phyloP scores from a whole-genome alignment of 2,329 filamentous ascomycete genomes.

The Colletotrichum spinosum region DNA sequence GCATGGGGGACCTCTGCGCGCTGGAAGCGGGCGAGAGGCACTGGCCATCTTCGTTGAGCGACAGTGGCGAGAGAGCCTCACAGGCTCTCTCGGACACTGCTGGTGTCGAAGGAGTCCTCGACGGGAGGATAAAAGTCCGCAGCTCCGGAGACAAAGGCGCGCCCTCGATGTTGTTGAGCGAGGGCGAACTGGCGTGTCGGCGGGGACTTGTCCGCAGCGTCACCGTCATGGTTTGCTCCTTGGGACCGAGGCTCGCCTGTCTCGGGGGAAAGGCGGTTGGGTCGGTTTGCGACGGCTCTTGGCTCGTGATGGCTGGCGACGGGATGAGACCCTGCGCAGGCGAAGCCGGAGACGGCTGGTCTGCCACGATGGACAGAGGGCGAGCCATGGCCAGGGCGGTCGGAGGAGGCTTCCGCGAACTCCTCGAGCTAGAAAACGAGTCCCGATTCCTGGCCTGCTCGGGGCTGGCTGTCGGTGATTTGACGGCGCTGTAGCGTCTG shows the following conservation, averaged over 20 bases:
- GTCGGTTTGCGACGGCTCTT: background rate
- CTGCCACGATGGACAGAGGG: slow-evolving; percentile 65
- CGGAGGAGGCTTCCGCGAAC: slow-evolving; percentile 54
- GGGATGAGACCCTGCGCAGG: slow-evolving; percentile 4
- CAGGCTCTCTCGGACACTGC: slow-evolving; percentile 36
- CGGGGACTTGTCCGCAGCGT: slow-evolving; percentile 41
- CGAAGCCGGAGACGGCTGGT: slow-evolving; percentile 60
- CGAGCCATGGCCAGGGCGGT: slow-evolving; percentile 60
- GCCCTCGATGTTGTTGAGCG: slow-evolving; percentile 44
- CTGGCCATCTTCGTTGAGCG: slow-evolving; percentile 46
- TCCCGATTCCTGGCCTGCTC: slow-evolving; percentile 41
- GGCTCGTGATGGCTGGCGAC: slow-evolving; percentile 11
- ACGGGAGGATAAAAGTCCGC: slow-evolving; percentile 34
- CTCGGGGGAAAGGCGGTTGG: slow-evolving; percentile 33
- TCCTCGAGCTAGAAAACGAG: slow-evolving; percentile 38
- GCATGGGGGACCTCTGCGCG: slow-evolving; percentile 31
- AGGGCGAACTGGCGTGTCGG: slow-evolving; percentile 46
- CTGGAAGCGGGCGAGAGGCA: slow-evolving; percentile 38
- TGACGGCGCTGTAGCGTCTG: slow-evolving; percentile 58
- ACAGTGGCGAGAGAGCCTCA: slow-evolving; percentile 46
- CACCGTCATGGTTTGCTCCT: slow-evolving; percentile 24
- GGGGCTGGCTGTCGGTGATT: slow-evolving; percentile 41
- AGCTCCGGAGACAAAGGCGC: slow-evolving; percentile 37
- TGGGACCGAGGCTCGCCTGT: slow-evolving; percentile 32
- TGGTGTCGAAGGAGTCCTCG: slow-evolving; percentile 34